Conservation (phyloP, 164 flowering plant genomes). For the Chimonanthus praecox region DNA sequence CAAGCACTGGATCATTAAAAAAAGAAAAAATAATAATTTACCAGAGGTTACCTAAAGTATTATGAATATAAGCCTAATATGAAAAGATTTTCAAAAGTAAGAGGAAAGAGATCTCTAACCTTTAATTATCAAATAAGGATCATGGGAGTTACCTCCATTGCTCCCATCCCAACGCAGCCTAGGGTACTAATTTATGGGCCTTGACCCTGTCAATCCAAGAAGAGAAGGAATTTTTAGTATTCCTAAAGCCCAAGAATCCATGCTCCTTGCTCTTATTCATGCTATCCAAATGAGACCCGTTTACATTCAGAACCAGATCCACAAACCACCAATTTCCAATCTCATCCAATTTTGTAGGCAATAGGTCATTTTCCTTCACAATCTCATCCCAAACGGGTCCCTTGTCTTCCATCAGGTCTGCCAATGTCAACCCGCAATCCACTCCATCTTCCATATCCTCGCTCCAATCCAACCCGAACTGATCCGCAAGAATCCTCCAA, state of each 20-base stretch:
- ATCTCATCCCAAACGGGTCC: slow-evolving; percentile 74
- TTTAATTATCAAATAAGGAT: too few relatives aligned
- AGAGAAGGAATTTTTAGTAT: slow-evolving; percentile 42
- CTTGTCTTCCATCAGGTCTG: slow-evolving; percentile 65
- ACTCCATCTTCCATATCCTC: slow-evolving; percentile 27
- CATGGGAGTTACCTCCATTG: too few relatives aligned
- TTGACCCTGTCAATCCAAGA: slow-evolving; percentile 71
- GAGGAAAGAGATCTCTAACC: too few relatives aligned
- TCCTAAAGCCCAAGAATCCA: slow-evolving; percentile 83
- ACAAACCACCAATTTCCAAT: slow-evolving; percentile 66
- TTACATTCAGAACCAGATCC: slow-evolving; percentile 27
- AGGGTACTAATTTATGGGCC: slow-evolving; percentile 55
- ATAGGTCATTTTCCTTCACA: slow-evolving; percentile 52
- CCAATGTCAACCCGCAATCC: slow-evolving; percentile 24
- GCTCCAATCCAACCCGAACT: slow-evolving; percentile 50
- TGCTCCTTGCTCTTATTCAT: slow-evolving; percentile 93
- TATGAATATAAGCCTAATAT: too few relatives aligned
- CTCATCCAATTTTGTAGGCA: slow-evolving; percentile 48
- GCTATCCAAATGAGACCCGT: slow-evolving; percentile 24
- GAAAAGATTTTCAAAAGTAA: too few relatives aligned
- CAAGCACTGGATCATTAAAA: too few relatives aligned
- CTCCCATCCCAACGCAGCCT: neutral
- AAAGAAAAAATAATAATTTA: too few relatives aligned
- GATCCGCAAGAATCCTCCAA: slow-evolving; percentile 72
- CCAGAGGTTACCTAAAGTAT: too few relatives aligned